Base-by-base conservation (phyloP, 129 eudicot genomes). In the Artemisia annua region DNA sequence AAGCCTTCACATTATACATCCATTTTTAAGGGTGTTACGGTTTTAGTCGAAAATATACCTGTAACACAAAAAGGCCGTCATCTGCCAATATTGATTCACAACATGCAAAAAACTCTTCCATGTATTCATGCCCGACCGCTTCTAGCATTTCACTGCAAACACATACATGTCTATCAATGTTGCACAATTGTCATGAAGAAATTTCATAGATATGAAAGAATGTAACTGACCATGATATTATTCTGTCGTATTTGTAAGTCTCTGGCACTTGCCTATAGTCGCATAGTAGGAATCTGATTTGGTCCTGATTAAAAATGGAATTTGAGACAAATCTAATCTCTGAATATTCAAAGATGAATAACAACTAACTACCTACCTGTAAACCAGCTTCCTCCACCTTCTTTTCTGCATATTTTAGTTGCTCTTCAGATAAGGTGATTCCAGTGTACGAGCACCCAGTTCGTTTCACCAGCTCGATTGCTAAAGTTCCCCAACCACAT, bases 391-490 rank as follows among this genome's bases (percentile, higher is more conserved):
- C 89, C 76, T 90, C 86, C 30, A 94, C 97, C 79, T 82, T 90
- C 11, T 61, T 43, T 81, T 94, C 86, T 69, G 97, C 98, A 79
- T 81, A 88, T 88, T 66, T 80, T 3, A 90, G 87, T 70, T 94
- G 98, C 80, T 94, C 83, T 75, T 84, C 86, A 3, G 98, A 90
- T 18, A 94, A 73, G 50, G 97, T 94, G 66, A 94, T 94, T 17
- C 98, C 98, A 2, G 97, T 94, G 65, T 94, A 94, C 73, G 78
- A 86, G 71, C 98, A 94, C 35, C 98, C 97, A 0, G 98, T 90
- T 77, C 84, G 58, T 66, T 75, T 88, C 11, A 90, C 98, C 63
- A 86, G 78, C 26, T 24, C 26, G 26, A 24, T 24, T 24, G 26
- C 26, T 24, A 24, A 24, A 24, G 2, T 24, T 24, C 26, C 26